Evolutionary conservation across 1,139 yeast species (phyloP).

Genomic region (Zygosaccharomyces pseudobailii): DNA sequence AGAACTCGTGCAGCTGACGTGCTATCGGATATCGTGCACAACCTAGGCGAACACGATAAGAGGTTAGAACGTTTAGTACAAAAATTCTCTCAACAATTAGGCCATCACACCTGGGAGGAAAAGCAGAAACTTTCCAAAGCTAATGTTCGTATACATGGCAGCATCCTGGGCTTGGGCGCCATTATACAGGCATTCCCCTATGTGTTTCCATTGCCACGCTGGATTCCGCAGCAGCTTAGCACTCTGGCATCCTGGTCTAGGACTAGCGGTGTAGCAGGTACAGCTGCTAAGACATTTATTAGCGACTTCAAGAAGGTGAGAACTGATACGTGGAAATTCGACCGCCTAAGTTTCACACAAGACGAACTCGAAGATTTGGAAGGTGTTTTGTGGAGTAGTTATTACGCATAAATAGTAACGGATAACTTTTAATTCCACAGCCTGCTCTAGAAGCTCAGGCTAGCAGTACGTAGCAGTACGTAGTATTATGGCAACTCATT

Average conservation of each 20-base stretch:
- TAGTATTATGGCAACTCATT: not conserved
- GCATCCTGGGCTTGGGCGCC: constrained; percentile 86
- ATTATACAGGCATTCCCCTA: constrained; percentile 88
- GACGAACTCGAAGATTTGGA: constrained; percentile 88
- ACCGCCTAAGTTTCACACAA: constrained; percentile 66
- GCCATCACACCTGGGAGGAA: constrained; percentile 27
- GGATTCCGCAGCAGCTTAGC: constrained; percentile 78
- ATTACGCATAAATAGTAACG: constrained; percentile 48
- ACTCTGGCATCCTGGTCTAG: constrained; percentile 61
- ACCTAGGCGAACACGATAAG: constrained; percentile 50
- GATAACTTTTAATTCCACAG: not conserved
- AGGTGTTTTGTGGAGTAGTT: constrained; percentile 91
- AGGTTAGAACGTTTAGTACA: constrained; percentile 38
- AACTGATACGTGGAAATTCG: constrained; percentile 96
- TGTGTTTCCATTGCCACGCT: constrained; percentile 82
- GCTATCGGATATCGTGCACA: constrained; percentile 75
- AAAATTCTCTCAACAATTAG: constrained; percentile 39
- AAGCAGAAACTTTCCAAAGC: constrained; percentile 39
- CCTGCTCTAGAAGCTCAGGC: not conserved
- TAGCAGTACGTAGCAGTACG: too few relatives aligned
- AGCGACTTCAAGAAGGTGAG: constrained; percentile 87
- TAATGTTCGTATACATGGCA: constrained; percentile 67
- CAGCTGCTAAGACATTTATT: constrained; percentile 75
- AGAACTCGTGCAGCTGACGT: constrained; percentile 73
- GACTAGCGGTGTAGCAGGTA: constrained; percentile 73